These are phyloP conservation scores for Tagetes patula DNA, from an alignment of 129 eudicot species.

Conservation along the genomic window DNA sequence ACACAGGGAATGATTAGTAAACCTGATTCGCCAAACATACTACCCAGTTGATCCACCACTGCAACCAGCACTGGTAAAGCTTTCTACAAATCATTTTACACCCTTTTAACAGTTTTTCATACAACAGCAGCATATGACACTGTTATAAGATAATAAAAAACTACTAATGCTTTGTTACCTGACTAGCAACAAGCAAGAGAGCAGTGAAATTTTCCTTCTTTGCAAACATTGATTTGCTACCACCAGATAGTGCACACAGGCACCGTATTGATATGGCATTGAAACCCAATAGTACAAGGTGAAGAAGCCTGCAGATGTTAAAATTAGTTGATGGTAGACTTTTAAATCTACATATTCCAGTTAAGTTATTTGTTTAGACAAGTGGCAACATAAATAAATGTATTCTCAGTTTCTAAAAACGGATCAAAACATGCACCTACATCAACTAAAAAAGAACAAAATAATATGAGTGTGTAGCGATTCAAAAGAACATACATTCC, in stretches of 20 bases:
- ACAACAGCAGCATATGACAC: not conserved
- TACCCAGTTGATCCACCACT: conserved; percentile 86
- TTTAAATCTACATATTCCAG: not conserved
- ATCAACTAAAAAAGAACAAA: not conserved
- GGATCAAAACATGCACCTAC: not conserved
- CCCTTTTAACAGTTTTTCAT: not conserved
- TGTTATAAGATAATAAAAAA: not conserved
- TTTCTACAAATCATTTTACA: conserved; percentile 48
- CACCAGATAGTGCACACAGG: conserved; percentile 67
- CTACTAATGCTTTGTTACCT: conserved; percentile 43
- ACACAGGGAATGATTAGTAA: conserved; percentile 81
- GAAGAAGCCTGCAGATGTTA: conserved; percentile 62
- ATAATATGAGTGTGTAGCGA: not conserved
- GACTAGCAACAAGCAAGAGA: conserved; percentile 79
- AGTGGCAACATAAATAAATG: not conserved
- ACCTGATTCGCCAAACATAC: conserved; percentile 77
- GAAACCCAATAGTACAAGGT: conserved; percentile 58
- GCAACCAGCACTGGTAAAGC: conserved; percentile 91
- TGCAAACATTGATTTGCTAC: conserved; percentile 63
- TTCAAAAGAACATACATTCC: conserved; percentile 58
- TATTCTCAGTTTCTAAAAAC: not conserved
- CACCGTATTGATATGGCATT: conserved; percentile 52
- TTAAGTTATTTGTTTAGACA: not conserved
- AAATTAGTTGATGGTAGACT: conserved; percentile 17
- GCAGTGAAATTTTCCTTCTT: conserved; percentile 63